Percentiles rank a stretch among this genome's conserved stretches.
phyloP scores from a whole-genome alignment of 2,329 filamentous ascomycete species.

The Paecilomyces sp. region DNA sequence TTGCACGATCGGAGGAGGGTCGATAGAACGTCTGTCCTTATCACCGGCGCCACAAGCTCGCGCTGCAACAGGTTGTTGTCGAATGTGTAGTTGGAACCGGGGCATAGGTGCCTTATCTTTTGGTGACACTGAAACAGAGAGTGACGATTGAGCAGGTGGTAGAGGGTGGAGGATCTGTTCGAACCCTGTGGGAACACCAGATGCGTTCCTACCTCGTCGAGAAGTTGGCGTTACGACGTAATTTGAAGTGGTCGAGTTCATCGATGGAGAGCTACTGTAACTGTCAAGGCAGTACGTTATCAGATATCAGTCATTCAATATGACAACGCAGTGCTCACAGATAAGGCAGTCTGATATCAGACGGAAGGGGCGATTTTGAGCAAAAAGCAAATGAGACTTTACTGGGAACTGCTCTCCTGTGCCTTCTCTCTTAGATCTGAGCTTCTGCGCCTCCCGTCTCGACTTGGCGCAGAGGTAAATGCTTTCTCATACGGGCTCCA shows the following conservation, averaged over 20 bases:
- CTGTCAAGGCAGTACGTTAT: not conserved
- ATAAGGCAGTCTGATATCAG: not conserved
- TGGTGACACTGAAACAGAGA: conserved; percentile 15
- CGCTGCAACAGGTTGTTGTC: conserved; percentile 40
- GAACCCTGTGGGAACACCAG: conserved; percentile 29
- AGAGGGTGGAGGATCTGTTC: conserved; percentile 23
- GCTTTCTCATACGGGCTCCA: not conserved
- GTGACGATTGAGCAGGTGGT: conserved; percentile 7
- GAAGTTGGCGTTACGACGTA: conserved; percentile 14
- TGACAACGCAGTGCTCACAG: not conserved
- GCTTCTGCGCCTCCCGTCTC: not conserved
- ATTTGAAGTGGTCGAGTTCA: not conserved
- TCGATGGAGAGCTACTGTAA: not conserved
- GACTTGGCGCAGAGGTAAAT: not conserved
- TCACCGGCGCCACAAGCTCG: conserved; percentile 42
- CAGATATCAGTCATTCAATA: not conserved
- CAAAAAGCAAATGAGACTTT: not conserved
- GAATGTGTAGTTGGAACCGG: conserved; percentile 35
- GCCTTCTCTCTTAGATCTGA: not conserved
- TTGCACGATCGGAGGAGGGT: conserved; percentile 42
- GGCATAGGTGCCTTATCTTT: conserved; percentile 13
- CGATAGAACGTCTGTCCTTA: conserved; percentile 39
- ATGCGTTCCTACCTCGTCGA: conserved; percentile 9
- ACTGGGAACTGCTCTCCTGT: not conserved
- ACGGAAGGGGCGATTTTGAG: not conserved